Conservation (phyloP, 2,329 filamentous ascomycete genomes). For the Aspergillus caelatus region DNA sequence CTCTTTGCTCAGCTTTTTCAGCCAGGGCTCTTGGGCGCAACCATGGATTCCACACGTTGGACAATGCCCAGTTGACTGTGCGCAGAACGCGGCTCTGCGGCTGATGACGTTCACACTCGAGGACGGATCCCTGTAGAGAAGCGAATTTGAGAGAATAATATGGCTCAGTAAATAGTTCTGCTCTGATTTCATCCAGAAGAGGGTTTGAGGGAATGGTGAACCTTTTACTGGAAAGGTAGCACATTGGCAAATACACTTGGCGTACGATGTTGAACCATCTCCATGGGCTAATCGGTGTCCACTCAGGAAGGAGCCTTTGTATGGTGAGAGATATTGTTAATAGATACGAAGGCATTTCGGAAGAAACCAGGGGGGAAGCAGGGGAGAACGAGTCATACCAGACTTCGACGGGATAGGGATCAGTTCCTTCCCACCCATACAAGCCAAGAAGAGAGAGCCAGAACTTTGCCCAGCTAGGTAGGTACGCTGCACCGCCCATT, state of each 20-base stretch:
- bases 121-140: neutral
- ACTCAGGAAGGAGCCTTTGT: constrained; percentile 2
- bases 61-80: neutral
- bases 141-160: neutral
- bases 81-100: constrained; percentile 1
- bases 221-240: neutral
- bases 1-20: neutral
- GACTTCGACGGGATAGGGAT: constrained; percentile 3
- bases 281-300: constrained; percentile 1
- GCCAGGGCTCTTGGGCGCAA: neutral
- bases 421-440: constrained; percentile 3
- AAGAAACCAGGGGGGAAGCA: neutral
- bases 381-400: neutral
- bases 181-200: neutral
- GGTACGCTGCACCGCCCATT: neutral
- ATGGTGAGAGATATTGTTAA: neutral
- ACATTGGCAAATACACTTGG: neutral
- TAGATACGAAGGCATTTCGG: neutral
- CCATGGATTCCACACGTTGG: constrained; percentile 4
- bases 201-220: constrained; percentile 1
- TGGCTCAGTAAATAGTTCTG: neutral
- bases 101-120: neutral
- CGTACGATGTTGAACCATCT: neutral
- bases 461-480: constrained; percentile 3
- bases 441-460: constrained; percentile 5